phyloP scores from a whole-genome alignment of 306 rosid species.

The Quercus ilex region DNA sequence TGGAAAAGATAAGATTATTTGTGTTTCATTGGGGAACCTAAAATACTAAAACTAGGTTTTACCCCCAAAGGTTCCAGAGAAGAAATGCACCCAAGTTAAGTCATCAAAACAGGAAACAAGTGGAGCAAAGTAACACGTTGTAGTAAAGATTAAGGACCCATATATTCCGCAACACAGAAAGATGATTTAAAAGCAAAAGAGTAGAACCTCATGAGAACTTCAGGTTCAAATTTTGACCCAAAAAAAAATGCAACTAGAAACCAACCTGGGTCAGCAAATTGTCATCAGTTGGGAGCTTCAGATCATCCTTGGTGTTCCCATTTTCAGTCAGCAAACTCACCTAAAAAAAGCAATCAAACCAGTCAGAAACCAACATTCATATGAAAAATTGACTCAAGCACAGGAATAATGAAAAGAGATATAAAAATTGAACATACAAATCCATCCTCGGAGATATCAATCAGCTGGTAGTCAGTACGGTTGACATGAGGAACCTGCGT shows the following conservation, averaged over 20 bases:
- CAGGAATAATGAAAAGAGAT: neutral
- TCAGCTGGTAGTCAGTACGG: slow-evolving; percentile 56
- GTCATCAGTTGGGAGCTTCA: slow-evolving; percentile 55
- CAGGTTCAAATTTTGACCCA: neutral
- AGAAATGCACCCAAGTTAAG: neutral
- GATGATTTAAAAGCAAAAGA: neutral
- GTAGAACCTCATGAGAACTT: neutral
- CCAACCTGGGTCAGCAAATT: slow-evolving; percentile 56
- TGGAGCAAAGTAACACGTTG: too few species aligned
- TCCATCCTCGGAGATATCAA: slow-evolving; percentile 44
- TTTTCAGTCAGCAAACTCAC: slow-evolving; percentile 66
- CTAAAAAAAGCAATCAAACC: slow-evolving; percentile 14
- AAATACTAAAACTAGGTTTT: too few species aligned
- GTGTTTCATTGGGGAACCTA: too few species aligned
- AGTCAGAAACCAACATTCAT: neutral
- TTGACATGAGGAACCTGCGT: slow-evolving; percentile 71
- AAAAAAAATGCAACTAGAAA: neutral
- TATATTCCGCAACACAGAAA: too few species aligned
- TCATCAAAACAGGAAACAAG: neutral
- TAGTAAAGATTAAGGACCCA: too few species aligned
- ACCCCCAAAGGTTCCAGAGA: neutral
- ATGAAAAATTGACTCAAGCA: neutral
- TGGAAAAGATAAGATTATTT: too few species aligned
- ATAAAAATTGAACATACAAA: slow-evolving; percentile 41
- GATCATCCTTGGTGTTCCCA: slow-evolving; percentile 62